Evolutionary conservation across 441 rosid species (phyloP), one percentile per base, ranked within the genome.

Genomic region (Populus tomentosa): DNA sequence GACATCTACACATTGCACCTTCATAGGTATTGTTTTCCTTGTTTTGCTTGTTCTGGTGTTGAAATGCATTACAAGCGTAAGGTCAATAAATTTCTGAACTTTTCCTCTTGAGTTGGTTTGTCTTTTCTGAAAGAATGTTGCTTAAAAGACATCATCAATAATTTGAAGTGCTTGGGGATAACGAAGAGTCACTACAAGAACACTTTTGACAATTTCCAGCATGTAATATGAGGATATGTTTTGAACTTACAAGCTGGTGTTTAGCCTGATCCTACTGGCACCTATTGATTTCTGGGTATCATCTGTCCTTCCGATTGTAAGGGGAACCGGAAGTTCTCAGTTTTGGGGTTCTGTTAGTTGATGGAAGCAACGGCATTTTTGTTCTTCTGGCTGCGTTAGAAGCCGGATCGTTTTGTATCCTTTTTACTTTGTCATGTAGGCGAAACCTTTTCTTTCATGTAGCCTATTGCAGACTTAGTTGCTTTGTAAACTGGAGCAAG

Each of bases 1-100:
- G 85, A 76, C 79, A 84, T 84, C 76, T 88, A 69, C 83, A 1
- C 2, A 73, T 69, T 69, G 84, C 88, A 38, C 76, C 90, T 14
- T 67, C 84, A 63, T 89, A 90, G 86, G 81, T 80, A 24, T 69
- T n/a, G 18, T 21, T 69, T 59, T 8, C 64, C 10, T 21, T 64
- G 16, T 68, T 70, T 67, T 21, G 77, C 76, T 67, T 66, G 69
- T 61, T 63, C 65, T 5, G 73, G 75, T 81, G 38, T 30, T n/a
- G 42, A 50, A 21, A 35, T 33, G 38, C 65, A 50, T 70, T 46
- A 63, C 75, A 68, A 75, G 75, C 78, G 10, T 18, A 65, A 62
- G 28, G 46, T 74, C 26, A 13, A 30, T 33, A 24, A 26, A 75
- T 74, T 56, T 68, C 71, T 3, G 16, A 35, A 32, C 42, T 28